Conservation (phyloP, 164 flowering plant genomes). For the Vitis cinerea region DNA sequence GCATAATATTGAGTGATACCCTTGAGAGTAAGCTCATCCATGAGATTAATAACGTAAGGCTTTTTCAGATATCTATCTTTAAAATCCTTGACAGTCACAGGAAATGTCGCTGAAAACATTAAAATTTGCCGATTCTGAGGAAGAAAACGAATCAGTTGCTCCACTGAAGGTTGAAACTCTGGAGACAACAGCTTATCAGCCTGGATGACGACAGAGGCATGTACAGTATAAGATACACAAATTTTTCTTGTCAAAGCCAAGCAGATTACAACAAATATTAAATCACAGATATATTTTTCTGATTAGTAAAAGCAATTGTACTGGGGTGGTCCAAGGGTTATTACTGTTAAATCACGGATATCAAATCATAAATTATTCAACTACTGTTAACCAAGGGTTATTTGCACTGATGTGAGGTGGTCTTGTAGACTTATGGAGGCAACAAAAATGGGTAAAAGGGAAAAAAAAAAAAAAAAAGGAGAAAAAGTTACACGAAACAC, state of each 20-base stretch:
- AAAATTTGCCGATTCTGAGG: conserved; percentile 79
- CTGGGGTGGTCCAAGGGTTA: too few species aligned
- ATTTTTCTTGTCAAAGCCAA: conserved; percentile 8
- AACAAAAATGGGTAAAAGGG: too few species aligned
- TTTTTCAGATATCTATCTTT: conserved; percentile 80
- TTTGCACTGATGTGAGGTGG: too few species aligned
- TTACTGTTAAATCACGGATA: too few species aligned
- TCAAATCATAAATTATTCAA: too few species aligned
- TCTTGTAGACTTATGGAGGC: too few species aligned
- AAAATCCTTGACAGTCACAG: conserved; percentile 92
- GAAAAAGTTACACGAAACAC: too few species aligned
- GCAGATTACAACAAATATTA: not conserved
- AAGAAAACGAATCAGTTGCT: conserved; percentile 81
- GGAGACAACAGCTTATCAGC: conserved; percentile 97
- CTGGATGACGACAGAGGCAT: conserved; percentile 34
- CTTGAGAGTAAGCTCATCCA: conserved; percentile 99
- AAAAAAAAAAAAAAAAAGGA: too few species aligned
- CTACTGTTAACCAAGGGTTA: too few species aligned
- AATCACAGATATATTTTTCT: too few species aligned
- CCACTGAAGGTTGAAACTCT: conserved; percentile 92
- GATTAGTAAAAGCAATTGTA: too few species aligned
- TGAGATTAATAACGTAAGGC: conserved; percentile 91
- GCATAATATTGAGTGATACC: conserved; percentile 98
- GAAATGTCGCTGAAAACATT: conserved; percentile 98
- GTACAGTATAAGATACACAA: too few species aligned